Base-by-base conservation (phyloP, 306 rosid species). In the Pueraria montana region DNA sequence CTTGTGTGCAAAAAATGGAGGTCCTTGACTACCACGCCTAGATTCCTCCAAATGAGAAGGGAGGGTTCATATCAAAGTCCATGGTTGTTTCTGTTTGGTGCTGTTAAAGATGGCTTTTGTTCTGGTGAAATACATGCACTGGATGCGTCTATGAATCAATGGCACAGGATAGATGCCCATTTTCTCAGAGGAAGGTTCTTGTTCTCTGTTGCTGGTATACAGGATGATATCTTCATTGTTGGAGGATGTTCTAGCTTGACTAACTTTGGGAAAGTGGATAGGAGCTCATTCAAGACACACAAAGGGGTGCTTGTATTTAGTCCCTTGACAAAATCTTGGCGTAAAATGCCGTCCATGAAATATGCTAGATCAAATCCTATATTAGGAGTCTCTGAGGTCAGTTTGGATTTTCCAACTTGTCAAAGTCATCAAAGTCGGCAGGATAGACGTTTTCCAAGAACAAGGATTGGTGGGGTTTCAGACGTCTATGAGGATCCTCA, bases 401-500 rank as follows among this genome's bases (percentile, higher is more conserved):
- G 88, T 86, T 79, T 87, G 58, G 94, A 94, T 66, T 89, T 92
- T 86, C 84, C 97, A 73, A 13, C 62, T 21, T 83, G 84, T 83
- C 94, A 87, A 62, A 82, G 87, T 80, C 90, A 91, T 89, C 96
- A 90, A 84, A 89, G 74, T 72, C 89, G 93, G 82, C 97, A 88
- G 89, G 99, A 96, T 78, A 90, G 92, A 79, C 98, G 97, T 16
- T 82, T 84, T 66, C 90, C 92, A 36, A 86, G 91, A 86, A 84
- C 98, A 24, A 90, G 91, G 84, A 80, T 87, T 55, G 93, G 97
- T 72, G 97, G 98, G 80, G 89, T 91, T 26, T 94, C 94, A 24
- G 98, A 94, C 23, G 95, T 96, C 82, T 96, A 96, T 59, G 99
- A 96, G 94, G 99, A 96, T 86, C 99, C 99, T 32, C 98, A 94